Evolutionary conservation across 176 grass and related monocot species (phyloP).

Genomic region (Coix lacrymajobi): DNA sequence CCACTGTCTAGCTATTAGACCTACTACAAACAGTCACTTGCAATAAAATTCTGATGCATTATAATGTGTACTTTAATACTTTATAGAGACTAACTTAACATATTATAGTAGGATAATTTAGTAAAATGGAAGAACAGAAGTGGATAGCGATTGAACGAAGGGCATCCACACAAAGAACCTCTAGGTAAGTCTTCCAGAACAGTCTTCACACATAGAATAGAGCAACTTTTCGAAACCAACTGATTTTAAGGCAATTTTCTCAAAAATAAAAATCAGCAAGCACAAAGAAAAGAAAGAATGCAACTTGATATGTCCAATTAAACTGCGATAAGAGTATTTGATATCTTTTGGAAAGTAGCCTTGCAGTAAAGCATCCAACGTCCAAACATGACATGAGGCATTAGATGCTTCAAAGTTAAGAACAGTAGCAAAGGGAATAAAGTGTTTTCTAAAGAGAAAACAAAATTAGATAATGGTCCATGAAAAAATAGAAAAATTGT

Average conservation of each 20-base stretch:
- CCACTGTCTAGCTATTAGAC: neutral
- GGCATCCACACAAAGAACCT: neutral
- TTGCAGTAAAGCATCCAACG: constrained; percentile 1
- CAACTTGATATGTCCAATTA: constrained; percentile 17
- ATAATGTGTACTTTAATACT: neutral
- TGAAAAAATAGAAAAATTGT: neutral
- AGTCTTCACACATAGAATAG: neutral
- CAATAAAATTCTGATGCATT: neutral
- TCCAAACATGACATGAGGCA: neutral
- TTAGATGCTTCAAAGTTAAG: neutral
- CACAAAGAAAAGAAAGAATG: neutral
- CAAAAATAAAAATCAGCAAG: neutral
- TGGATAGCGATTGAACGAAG: neutral
- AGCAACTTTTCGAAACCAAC: neutral
- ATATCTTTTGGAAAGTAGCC: neutral
- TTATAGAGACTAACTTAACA: neutral
- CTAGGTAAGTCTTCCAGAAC: neutral
- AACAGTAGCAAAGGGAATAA: neutral
- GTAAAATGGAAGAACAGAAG: constrained; percentile 4
- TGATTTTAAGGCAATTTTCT: neutral
- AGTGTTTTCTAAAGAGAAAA: neutral
- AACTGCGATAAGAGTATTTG: neutral
- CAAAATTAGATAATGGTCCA: neutral
- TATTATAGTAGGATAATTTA: neutral
- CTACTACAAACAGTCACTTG: constrained; percentile 2